phyloP scores from a whole-genome alignment of 257 asterid species.

The Haberlea rhodopensis region DNA sequence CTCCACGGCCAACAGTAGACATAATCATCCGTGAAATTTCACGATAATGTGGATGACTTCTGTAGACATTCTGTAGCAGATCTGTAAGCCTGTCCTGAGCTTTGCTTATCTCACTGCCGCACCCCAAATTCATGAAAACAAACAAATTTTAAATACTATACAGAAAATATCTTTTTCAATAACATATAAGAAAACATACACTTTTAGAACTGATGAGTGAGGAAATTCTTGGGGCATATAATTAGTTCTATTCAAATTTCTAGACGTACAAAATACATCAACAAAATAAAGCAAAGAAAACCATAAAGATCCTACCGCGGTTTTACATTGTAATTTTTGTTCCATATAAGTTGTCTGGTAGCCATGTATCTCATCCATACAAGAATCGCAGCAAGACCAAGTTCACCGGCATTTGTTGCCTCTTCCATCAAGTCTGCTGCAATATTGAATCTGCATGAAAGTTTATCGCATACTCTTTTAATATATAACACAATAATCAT shows the following conservation, averaged over 20 bases:
- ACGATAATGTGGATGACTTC: slow-evolving; percentile 59
- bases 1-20: slow-evolving; percentile 99
- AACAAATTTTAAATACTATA: background rate
- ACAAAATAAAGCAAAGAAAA: slow-evolving; percentile 15
- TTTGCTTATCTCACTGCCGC: slow-evolving; percentile 86
- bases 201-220: slow-evolving; percentile 5
- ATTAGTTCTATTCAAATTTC: slow-evolving; percentile 4
- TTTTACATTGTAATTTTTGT: slow-evolving; percentile 95
- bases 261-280: slow-evolving; percentile 10
- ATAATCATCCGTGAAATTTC: slow-evolving; percentile 81
- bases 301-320: slow-evolving; percentile 67
- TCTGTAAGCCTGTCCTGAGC: slow-evolving; percentile 99
- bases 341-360: slow-evolving; percentile 95
- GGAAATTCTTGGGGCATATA: slow-evolving; percentile 4
- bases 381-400: slow-evolving; percentile 89
- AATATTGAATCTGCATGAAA: slow-evolving; percentile 73
- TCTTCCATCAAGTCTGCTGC: slow-evolving; percentile 90
- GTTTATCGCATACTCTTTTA: slow-evolving; percentile 20
- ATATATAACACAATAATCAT: slow-evolving; percentile 18
- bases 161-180: slow-evolving; percentile 18
- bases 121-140: slow-evolving; percentile 27
- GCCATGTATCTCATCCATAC: slow-evolving; percentile 99
- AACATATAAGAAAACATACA: slow-evolving; percentile 16
- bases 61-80: slow-evolving; percentile 64
- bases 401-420: slow-evolving; percentile 72